Conservation (phyloP, 768 basidiomycete genomes). For the Xerocomus spinulosus region DNA sequence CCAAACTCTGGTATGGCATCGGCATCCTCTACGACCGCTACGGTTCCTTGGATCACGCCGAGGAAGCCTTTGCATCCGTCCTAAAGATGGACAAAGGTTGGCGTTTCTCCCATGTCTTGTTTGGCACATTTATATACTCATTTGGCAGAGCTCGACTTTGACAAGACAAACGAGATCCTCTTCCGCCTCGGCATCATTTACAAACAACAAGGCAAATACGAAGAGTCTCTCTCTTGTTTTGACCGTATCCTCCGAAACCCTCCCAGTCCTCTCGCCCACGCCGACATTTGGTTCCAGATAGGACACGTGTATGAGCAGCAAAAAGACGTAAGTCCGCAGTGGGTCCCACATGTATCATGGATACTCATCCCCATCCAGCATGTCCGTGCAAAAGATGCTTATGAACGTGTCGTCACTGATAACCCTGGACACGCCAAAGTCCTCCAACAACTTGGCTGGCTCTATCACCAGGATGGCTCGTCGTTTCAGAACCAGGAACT, state of each 20-base stretch:
- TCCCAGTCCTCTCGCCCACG: slow-evolving; percentile 90
- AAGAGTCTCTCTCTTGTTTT: slow-evolving; percentile 86
- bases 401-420: slow-evolving; percentile 90
- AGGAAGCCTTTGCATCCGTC: slow-evolving; percentile 96
- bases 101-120: slow-evolving; percentile 12
- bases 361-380: slow-evolving; percentile 48
- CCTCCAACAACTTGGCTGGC: slow-evolving; percentile 95
- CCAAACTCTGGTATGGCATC: slow-evolving; percentile 99
- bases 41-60: slow-evolving; percentile 96
- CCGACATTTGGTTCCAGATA: slow-evolving; percentile 99
- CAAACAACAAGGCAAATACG: slow-evolving; percentile 96
- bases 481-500: slow-evolving; percentile 94
- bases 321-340: slow-evolving; percentile 66
- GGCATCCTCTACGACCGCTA: slow-evolving; percentile 99
- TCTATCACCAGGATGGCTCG: slow-evolving; percentile 94
- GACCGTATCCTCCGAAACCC: slow-evolving; percentile 95
- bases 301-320: slow-evolving; percentile 98
- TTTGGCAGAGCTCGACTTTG: slow-evolving; percentile 64
- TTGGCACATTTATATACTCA: slow-evolving; percentile 23
- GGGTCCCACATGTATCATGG: slow-evolving; percentile 5
- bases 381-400: slow-evolving; percentile 86
- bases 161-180: slow-evolving; percentile 97
- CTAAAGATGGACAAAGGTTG: slow-evolving; percentile 95
- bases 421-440: slow-evolving; percentile 96
- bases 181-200: slow-evolving; percentile 99